phyloP scores from a whole-genome alignment of 139 green algal genomes.

The Chlorella sp. region DNA sequence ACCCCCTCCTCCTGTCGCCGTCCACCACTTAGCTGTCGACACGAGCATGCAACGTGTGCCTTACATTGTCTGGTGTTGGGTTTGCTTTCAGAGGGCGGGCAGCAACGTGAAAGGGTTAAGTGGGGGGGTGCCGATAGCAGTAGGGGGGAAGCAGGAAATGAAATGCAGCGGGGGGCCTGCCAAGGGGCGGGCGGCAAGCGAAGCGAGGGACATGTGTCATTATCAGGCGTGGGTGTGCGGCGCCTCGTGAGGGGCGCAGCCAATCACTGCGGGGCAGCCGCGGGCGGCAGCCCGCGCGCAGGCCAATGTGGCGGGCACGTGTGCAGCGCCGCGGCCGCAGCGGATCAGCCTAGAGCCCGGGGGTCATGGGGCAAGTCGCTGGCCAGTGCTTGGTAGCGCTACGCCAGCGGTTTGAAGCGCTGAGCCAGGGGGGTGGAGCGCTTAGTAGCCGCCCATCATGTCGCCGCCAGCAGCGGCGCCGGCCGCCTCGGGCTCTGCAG shows the following conservation, averaged over 20 bases:
- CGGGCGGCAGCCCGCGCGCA: no score
- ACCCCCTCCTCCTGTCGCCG: no score
- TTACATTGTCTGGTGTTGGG: no score
- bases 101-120: not conserved
- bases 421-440: not conserved
- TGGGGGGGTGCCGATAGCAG: not conserved
- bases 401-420: no score
- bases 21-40: no score
- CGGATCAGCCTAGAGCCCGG: no score
- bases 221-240: not conserved
- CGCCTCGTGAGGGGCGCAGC: not conserved
- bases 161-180: not conserved
- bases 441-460: constrained; percentile 70
- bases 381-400: no score
- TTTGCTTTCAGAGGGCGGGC: no score
- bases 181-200: not conserved
- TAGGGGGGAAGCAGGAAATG: not conserved
- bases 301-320: no score
- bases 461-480: constrained; percentile 32
- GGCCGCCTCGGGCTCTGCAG: constrained; percentile 73
- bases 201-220: not conserved
- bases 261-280: not conserved
- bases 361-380: no score
- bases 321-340: no score
- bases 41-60: no score